A percentile compares a stretch with the other conserved stretches of the same genome.
Evolutionary conservation across 2,329 filamentous ascomycete genomes (phyloP).

Genomic region (Paecilomyces sp.): DNA sequence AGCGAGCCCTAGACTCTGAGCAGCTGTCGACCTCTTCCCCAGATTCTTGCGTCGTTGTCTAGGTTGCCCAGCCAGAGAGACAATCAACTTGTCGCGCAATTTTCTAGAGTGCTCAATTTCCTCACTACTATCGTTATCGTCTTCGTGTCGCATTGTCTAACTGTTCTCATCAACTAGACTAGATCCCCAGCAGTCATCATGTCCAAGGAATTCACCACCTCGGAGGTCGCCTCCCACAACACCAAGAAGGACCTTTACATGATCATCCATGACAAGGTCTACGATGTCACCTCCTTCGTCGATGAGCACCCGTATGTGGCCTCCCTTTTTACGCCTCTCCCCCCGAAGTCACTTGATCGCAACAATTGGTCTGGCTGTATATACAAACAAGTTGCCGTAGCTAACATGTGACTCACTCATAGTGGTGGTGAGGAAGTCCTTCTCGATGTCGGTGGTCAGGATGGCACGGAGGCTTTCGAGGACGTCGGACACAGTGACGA

Average conservation of each 20-base stretch:
- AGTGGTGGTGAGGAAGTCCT: slow-evolving; percentile 98
- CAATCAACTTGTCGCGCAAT: background rate
- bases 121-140: slow-evolving; percentile 1
- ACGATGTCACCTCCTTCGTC: slow-evolving; percentile 80
- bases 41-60: background rate
- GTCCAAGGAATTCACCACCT: slow-evolving; percentile 62
- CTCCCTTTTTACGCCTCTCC: background rate
- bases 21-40: background rate
- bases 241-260: slow-evolving; percentile 88
- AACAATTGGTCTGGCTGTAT: background rate
- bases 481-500: slow-evolving; percentile 99
- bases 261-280: slow-evolving; percentile 94
- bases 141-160: background rate
- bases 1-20: background rate
- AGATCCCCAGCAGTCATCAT: slow-evolving; percentile 29
- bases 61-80: background rate
- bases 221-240: slow-evolving; percentile 78
- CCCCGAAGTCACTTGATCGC: background rate
- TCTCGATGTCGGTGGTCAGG: slow-evolving; percentile 90
- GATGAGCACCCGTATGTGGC: slow-evolving; percentile 84
- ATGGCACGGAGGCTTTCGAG: slow-evolving; percentile 96
- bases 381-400: slow-evolving; percentile 1
- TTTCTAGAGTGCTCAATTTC: background rate
- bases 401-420: slow-evolving; percentile 9
- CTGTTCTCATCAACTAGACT: background rate